These are phyloP conservation scores for Pleurotus eryngii DNA, from an alignment of 768 basidiomycete genomes.

Conservation along the genomic window DNA sequence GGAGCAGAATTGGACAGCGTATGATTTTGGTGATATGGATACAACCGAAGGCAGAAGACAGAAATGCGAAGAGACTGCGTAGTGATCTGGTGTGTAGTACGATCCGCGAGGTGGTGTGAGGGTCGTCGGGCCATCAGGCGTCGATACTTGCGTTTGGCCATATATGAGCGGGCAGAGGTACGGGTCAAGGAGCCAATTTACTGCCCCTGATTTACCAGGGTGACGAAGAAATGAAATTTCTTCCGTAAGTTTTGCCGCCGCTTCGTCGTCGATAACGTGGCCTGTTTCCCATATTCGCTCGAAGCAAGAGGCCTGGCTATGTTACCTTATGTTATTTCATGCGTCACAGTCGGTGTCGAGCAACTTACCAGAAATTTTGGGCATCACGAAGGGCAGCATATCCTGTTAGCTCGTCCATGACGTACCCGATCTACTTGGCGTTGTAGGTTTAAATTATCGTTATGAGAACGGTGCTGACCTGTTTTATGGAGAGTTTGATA, in stretches of 20 bases:
- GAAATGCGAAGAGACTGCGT: conserved; percentile 37
- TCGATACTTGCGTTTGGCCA: conserved; percentile 33
- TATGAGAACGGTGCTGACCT: conserved; percentile 26
- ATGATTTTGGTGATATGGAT: conserved; percentile 27
- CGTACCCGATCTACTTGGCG: conserved; percentile 37
- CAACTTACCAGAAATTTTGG: conserved; percentile 32
- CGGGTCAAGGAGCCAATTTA: conserved; percentile 36
- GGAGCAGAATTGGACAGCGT: conserved; percentile 29
- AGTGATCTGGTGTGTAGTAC: conserved; percentile 25
- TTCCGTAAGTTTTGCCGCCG: conserved; percentile 15
- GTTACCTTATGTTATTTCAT: neutral
- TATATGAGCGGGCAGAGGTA: conserved; percentile 37
- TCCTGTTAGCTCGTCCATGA: conserved; percentile 45
- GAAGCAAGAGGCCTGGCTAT: conserved; percentile 53
- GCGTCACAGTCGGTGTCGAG: neutral
- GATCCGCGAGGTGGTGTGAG: conserved; percentile 25
- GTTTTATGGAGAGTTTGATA: conserved; percentile 33
- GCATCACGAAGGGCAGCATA: conserved; percentile 40
- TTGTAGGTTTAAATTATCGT: neutral
- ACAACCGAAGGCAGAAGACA: conserved; percentile 45
- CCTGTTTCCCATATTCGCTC: conserved; percentile 52
- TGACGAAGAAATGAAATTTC: conserved; percentile 21
- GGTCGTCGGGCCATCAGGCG: conserved; percentile 12
- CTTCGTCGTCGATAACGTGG: conserved; percentile 16
- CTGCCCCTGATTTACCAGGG: conserved; percentile 11